Evolutionary conservation across 345 rosid species (phyloP), one percentile per base, ranked within the genome.

Genomic region (Arabidopsis suecica): DNA sequence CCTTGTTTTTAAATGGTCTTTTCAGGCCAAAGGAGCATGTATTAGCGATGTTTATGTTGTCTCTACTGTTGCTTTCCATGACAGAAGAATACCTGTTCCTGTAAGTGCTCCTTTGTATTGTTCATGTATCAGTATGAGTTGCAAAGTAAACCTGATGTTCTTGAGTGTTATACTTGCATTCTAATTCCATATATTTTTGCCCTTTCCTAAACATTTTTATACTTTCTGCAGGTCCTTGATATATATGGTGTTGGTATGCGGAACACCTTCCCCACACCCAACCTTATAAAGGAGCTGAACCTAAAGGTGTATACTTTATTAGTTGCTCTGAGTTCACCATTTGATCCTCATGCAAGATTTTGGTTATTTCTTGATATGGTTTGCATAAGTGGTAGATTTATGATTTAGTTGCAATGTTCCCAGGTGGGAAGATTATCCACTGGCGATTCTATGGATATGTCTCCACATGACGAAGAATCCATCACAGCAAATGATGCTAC

Each of bases 81-180:
- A 95, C 78, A 83, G 98, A 83, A 88, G 99, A 81, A 93, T 88
- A 37, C 97, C 99, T 13, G 91, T 90, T 72, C 98, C 98, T 28
- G 99, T 95, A 79, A 73, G 78, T 61, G 20, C 51, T 66, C 62
- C 49, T 47, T 56, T 50, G 50, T 33, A 41, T 47, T 66, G 5
- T 16, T 50, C 12, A 1, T 72, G 41, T 59, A 34, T 45, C 36
- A 33, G 14, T 33, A 20, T 36, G 23, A 12, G 47, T 60, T 51
- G 37, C 69, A 10, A 9, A 14, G 4, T 18, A 3, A 38, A 67
- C 8, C 28, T 73, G 45, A 6, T 44, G 37, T 18, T 64, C 37
- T 16, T 28, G 48, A 18, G 71, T 12, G n/a, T 20, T 3, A 32
- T 22, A 9, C 37, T 18, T 40, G 22, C 23, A 30, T 64, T 55